Conservation (phyloP, 331 rosid genomes). For the Erythrophleum ivorense region DNA sequence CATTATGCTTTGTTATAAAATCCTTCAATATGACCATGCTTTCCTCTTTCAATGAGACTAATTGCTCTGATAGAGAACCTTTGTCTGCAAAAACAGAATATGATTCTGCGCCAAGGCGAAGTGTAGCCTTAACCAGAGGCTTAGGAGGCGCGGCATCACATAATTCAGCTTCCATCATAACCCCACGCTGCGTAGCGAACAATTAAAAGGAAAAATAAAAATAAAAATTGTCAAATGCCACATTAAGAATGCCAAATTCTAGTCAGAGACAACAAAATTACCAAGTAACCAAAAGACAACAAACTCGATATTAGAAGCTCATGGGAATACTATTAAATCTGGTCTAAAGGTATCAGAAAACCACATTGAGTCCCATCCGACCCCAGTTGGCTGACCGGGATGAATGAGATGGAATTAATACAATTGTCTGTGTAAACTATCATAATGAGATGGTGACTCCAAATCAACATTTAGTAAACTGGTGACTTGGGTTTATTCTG, state of each 20-base stretch:
- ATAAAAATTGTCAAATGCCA: background rate
- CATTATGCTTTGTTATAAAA: slow-evolving; percentile 77
- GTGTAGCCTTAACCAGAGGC: slow-evolving; percentile 55
- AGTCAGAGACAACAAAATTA: slow-evolving; percentile 21
- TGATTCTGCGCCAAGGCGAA: slow-evolving; percentile 67
- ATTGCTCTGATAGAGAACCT: slow-evolving; percentile 66
- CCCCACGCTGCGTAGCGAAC: slow-evolving; percentile 33
- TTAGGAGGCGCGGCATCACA: slow-evolving; percentile 41
- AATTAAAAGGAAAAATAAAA: background rate
- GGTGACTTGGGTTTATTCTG: slow-evolving; percentile 14
- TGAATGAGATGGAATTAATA: background rate
- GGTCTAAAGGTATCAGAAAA: background rate
- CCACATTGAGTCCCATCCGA: background rate
- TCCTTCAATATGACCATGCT: slow-evolving; percentile 80
- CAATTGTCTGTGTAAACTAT: background rate
- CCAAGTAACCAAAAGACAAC: slow-evolving; percentile 25
- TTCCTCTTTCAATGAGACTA: slow-evolving; percentile 67
- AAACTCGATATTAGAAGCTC: background rate
- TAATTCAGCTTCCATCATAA: slow-evolving; percentile 52
- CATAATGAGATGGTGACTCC: background rate
- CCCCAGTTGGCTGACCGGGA: background rate
- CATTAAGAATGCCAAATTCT: background rate
- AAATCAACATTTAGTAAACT: slow-evolving; percentile 8
- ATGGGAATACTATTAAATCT: background rate
- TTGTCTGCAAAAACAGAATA: slow-evolving; percentile 46